A percentile compares a stretch with the other conserved stretches of the same genome.
Conservation (phyloP, 176 grass and related monocot genomes). For the Saccharum officinarum region DNA sequence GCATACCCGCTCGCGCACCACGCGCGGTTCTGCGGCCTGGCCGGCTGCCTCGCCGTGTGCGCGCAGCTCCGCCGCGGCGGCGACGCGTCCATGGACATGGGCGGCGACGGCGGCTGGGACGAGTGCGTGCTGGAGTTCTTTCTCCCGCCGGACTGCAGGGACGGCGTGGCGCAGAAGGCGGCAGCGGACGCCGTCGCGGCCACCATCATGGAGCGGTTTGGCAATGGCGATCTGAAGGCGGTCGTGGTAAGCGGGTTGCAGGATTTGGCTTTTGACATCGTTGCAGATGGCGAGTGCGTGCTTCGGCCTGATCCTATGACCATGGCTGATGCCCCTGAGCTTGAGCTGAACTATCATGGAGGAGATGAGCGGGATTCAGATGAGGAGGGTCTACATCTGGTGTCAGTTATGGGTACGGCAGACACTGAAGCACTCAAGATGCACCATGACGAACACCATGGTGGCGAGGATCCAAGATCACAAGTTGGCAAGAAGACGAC, state of each 20-base stretch:
- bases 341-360: conserved; percentile 18
- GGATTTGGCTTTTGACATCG: conserved; percentile 1
- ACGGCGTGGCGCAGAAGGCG: conserved; percentile 42
- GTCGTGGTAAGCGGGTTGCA: not conserved
- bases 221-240: conserved; percentile 27
- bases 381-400: conserved; percentile 11
- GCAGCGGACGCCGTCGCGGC: conserved; percentile 27
- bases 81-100: not conserved
- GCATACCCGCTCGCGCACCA: conserved; percentile 87
- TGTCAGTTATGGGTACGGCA: not conserved
- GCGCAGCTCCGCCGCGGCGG: not conserved
- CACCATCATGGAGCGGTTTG: conserved; percentile 40
- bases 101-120: not conserved
- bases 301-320: not conserved
- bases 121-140: conserved; percentile 81
- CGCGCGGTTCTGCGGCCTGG: conserved; percentile 61
- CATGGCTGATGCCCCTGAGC: conserved; percentile 12
- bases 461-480: not conserved
- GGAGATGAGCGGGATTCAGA: conserved; percentile 5
- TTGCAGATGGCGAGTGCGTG: not conserved
- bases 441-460: not conserved
- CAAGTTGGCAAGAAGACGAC: conserved; percentile 39
- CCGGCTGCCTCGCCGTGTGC: conserved; percentile 62
- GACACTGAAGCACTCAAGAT: not conserved
- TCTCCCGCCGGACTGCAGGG: conserved; percentile 60